Conservation (phyloP, 352 stramenopile species). For the Phytophthora sansomeana region DNA sequence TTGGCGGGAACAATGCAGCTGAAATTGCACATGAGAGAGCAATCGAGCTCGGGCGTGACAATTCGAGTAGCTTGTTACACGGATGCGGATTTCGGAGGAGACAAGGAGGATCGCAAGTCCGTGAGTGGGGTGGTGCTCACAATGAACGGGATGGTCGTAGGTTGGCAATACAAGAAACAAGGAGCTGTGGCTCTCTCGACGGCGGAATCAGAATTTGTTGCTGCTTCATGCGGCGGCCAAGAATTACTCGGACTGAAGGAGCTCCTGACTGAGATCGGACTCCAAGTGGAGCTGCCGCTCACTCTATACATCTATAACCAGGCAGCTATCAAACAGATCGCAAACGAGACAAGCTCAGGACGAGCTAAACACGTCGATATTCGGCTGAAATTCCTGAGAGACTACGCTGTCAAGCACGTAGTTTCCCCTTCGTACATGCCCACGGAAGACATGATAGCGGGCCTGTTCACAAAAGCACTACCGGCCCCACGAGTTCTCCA, state of each 20-base stretch:
- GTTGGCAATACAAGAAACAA: conserved; percentile 8
- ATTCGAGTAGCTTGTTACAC: neutral
- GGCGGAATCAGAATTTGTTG: conserved; percentile 20
- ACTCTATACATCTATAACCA: conserved; percentile 26
- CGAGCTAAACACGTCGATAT: conserved; percentile 27
- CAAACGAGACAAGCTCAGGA: conserved; percentile 5
- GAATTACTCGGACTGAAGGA: conserved; percentile 6
- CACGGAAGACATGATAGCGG: conserved; percentile 10
- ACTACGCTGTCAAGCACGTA: conserved; percentile 1
- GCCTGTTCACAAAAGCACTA: conserved; percentile 20
- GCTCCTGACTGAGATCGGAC: no score
- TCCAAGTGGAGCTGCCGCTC: no score
- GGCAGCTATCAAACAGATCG: conserved; percentile 17
- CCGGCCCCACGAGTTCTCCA: neutral
- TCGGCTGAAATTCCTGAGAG: conserved; percentile 14
- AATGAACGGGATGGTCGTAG: neutral
- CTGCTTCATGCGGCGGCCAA: neutral
- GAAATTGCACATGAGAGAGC: conserved; percentile 2
- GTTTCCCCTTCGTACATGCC: neutral
- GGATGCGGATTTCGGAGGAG: conserved; percentile 7
- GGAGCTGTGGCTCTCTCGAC: conserved; percentile 16
- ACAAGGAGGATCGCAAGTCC: conserved; percentile 1
- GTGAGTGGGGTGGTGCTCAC: neutral
- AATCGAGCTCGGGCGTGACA: neutral
- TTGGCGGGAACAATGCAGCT: neutral